These are phyloP conservation scores for Pyricularia sp. DNA, from an alignment of 2,329 filamentous ascomycete species.

Conservation along the genomic window DNA sequence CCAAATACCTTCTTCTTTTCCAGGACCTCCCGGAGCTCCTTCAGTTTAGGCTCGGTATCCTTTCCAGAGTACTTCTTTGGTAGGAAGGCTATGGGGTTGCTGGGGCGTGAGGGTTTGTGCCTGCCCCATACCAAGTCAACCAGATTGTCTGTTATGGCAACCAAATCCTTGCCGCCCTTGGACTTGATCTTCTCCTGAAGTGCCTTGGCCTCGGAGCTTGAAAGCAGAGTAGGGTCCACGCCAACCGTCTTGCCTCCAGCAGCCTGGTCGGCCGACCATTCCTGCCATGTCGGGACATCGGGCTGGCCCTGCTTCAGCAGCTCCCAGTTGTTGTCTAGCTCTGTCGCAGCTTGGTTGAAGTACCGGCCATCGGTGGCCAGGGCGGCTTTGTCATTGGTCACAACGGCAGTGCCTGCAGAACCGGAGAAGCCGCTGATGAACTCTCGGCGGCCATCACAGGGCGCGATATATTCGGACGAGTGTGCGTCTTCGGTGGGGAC, in stretches of 20 bases:
- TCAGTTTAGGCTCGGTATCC: conserved; percentile 70
- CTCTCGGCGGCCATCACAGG: conserved; percentile 84
- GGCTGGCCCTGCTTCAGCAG: conserved; percentile 88
- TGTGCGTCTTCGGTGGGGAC: conserved; percentile 96
- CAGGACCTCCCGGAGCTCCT: conserved; percentile 80
- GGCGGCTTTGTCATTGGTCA: conserved; percentile 78
- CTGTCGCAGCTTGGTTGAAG: conserved; percentile 90
- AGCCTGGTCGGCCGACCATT: conserved; percentile 86
- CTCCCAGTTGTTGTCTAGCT: conserved; percentile 86
- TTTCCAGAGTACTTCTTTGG: conserved; percentile 71
- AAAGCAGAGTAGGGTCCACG: conserved; percentile 82
- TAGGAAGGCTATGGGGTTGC: conserved; percentile 66
- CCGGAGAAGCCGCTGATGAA: conserved; percentile 93
- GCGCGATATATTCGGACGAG: conserved; percentile 94
- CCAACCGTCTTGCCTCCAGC: conserved; percentile 79
- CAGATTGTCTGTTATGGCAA: conserved; percentile 71
- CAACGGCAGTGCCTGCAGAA: conserved; percentile 85
- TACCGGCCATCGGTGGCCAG: conserved; percentile 94
- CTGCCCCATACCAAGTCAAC: conserved; percentile 85
- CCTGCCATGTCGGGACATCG: conserved; percentile 94
- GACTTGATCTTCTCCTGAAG: conserved; percentile 80
- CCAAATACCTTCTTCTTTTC: conserved; percentile 82
- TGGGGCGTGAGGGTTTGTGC: conserved; percentile 63
- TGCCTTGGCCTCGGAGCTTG: conserved; percentile 54
- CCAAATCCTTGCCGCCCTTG: conserved; percentile 67